Base-by-base conservation (phyloP, 192 early-diverging fungal species). In the Chytriomyces sp. region DNA sequence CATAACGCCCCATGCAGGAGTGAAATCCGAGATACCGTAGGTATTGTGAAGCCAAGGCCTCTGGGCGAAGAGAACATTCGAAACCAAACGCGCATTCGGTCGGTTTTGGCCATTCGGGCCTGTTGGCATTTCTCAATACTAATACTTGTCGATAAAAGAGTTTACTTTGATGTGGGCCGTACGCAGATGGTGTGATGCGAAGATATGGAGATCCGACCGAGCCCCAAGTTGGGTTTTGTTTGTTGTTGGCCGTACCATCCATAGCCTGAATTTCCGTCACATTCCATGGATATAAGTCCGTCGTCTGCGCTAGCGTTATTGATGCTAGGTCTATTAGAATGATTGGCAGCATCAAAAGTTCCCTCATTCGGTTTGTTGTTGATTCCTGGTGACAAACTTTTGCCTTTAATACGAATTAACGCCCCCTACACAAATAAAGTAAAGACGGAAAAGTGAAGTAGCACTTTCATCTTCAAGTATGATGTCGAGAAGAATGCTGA, bases 161-260 rank as follows among this genome's bases (percentile, higher is more conserved):
- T 32, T 22, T 28, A 44, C 19, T 38, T 38, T 70, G 58, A 63
- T 75, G 17, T 34, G 72, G 33, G 53, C 72, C 77, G 61, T 63
- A 63, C 39, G 52, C 39, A 33, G 44, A 12, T 34, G 39, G 33
- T 25, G 28, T 25, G 34, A 36, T 8, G 39, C 37, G 52, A n/a
- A 61, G 63, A 30, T 59, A 57, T 6, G 52, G 30, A 22, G 28
- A 6, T 4, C 39, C 39, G 14, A 25, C 52, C 4, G 58, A 7
- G 40, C 74, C 74, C 32, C 52, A 71, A 1, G 19, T 52, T 28
- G 69, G 65, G 52, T 78, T 2, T 3, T 22, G 38, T 3, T 39
- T 3, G 52, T 78, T 78, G 60, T 78, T 78, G 8, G 34, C 36
- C 33, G 72, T 71, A 7, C 77, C 77, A 63, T 78, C 74, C 28